Percentiles rank a stretch among this genome's conserved stretches.
phyloP scores from a whole-genome alignment of 441 rosid genomes.

The Melastoma candidum region DNA sequence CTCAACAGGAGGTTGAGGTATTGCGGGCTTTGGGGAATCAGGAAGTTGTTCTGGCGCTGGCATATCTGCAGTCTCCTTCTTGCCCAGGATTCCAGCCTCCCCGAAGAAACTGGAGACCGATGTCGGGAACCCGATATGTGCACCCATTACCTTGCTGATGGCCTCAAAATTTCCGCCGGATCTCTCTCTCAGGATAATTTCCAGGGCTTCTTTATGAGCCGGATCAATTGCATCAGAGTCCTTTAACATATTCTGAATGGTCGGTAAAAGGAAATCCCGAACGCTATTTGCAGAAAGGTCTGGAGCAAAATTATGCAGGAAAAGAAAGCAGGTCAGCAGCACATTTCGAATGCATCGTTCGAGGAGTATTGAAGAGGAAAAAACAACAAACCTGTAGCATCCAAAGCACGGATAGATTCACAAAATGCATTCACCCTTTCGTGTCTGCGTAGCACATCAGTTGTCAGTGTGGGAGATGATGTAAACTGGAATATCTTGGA shows the following conservation, averaged over 20 bases:
- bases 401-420: constrained; percentile 91
- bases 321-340: neutral
- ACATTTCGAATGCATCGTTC: neutral
- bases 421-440: constrained; percentile 93
- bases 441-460: constrained; percentile 59
- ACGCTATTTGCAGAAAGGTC: constrained; percentile 64
- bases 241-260: constrained; percentile 74
- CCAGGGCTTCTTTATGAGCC: constrained; percentile 93
- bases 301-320: constrained; percentile 21
- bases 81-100: constrained; percentile 70
- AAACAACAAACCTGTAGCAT: constrained; percentile 63
- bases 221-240: constrained; percentile 88
- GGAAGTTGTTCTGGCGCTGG: constrained; percentile 28
- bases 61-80: constrained; percentile 51
- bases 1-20: constrained; percentile 35
- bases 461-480: constrained; percentile 45
- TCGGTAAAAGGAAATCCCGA: constrained; percentile 68
- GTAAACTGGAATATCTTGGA: constrained; percentile 89
- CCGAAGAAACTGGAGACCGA: constrained; percentile 87
- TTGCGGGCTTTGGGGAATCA: constrained; percentile 36
- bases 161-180: constrained; percentile 81
- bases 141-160: constrained; percentile 88
- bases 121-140: constrained; percentile 84
- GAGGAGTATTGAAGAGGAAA: too few relatives aligned
- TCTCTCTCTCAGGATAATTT: constrained; percentile 83